A percentile compares a stretch with the other conserved stretches of the same genome.
These are phyloP conservation scores for Solanum pinnatisectum DNA, from an alignment of 257 asterid species.

Conservation along the genomic window DNA sequence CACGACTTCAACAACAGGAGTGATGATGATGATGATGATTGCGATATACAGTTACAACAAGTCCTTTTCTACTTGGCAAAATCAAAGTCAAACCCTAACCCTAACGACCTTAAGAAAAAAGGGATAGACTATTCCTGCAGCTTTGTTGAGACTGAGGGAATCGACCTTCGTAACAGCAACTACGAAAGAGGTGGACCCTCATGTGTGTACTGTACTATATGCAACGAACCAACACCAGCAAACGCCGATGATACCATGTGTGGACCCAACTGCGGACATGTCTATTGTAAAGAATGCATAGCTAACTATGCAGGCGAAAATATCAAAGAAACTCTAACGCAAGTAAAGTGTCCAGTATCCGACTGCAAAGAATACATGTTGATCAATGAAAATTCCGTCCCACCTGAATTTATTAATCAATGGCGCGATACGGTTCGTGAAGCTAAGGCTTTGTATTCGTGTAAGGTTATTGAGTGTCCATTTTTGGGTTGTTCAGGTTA, in stretches of 20 bases:
- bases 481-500: background rate
- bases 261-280: background rate
- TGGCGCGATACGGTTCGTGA: background rate
- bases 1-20: no score
- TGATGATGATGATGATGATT: background rate
- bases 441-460: background rate
- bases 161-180: background rate
- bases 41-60: background rate
- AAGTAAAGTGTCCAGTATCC: background rate
- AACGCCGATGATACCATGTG: no score
- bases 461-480: background rate
- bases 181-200: background rate
- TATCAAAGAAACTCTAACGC: background rate
- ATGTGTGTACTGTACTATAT: background rate
- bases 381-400: background rate
- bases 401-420: background rate
- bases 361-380: background rate
- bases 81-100: background rate
- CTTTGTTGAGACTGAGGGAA: background rate
- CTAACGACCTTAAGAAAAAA: background rate
- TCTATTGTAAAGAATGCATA: background rate
- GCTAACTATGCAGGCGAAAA: background rate
- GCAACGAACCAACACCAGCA: background rate
- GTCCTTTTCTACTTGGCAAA: background rate
- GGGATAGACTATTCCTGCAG: background rate